Percentiles rank a stretch among this genome's conserved stretches.
phyloP scores from a whole-genome alignment of 139 green algal species.

The Volvox africanus region DNA sequence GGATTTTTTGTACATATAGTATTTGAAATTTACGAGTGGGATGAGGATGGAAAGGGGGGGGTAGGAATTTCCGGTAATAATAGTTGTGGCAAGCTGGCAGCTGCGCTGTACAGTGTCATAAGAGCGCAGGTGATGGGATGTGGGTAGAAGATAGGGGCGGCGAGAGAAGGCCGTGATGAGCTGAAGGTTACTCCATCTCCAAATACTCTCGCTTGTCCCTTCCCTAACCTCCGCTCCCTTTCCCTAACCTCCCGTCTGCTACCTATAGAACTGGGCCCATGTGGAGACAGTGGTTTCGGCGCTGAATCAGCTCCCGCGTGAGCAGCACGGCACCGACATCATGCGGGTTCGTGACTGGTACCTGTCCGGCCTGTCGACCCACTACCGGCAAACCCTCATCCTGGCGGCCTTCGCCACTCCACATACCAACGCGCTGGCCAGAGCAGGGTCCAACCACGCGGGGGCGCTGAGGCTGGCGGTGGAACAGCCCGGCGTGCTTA shows the following conservation, averaged over 20 bases:
- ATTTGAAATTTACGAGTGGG: no score
- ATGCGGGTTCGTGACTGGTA: conserved; percentile 90
- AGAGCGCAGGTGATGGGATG: no score
- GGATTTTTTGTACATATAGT: no score
- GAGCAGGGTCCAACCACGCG: conserved; percentile 67
- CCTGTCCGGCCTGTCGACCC: conserved; percentile 6
- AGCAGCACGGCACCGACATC: conserved; percentile 92
- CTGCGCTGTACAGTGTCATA: no score
- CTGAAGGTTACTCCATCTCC: no score
- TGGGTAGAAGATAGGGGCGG: no score
- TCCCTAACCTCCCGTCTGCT: background rate
- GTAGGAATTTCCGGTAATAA: no score
- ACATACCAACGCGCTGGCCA: conserved; percentile 85
- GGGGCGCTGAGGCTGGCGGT: conserved; percentile 66
- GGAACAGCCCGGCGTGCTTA: conserved; percentile 79
- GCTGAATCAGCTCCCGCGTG: conserved; percentile 87
- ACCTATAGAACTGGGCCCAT: conserved; percentile 73
- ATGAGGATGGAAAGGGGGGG: no score
- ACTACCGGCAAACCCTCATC: conserved; percentile 89
- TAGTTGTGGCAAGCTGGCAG: no score
- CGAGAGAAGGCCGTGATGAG: no score
- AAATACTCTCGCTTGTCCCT: background rate
- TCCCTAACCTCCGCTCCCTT: background rate
- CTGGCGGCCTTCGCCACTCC: conserved; percentile 80
- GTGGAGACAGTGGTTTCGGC: conserved; percentile 81